phyloP scores from a whole-genome alignment of 768 basidiomycete genomes.

The Macrolepiota fuliginosa region DNA sequence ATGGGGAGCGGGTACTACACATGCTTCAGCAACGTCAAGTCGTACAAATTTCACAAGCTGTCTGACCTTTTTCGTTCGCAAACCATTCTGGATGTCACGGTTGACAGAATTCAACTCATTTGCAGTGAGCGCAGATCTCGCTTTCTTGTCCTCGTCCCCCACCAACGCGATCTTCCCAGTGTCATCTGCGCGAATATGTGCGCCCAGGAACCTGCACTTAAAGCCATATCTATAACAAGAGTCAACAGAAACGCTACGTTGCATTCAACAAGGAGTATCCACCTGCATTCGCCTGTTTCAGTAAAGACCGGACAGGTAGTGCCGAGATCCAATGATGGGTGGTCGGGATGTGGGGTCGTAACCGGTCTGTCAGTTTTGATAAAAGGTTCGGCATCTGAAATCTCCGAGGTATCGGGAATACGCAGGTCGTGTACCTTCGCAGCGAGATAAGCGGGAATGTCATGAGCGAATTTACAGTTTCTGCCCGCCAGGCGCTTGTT shows the following conservation, averaged over 20 bases:
- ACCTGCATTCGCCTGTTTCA: constrained; percentile 73
- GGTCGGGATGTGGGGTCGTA: constrained; percentile 24
- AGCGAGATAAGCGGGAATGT: constrained; percentile 70
- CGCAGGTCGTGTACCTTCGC: constrained; percentile 73
- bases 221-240: constrained; percentile 57
- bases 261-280: constrained; percentile 7
- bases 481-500: constrained; percentile 5
- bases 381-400: constrained; percentile 52
- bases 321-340: constrained; percentile 42
- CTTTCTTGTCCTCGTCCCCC: constrained; percentile 60
- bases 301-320: constrained; percentile 66
- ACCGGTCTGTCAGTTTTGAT: constrained; percentile 28
- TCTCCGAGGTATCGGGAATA: constrained; percentile 44
- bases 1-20: constrained; percentile 15
- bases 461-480: constrained; percentile 82
- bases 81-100: constrained; percentile 52
- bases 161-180: constrained; percentile 42
- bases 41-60: constrained; percentile 11
- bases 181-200: constrained; percentile 56
- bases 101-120: constrained; percentile 71
- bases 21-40: background rate
- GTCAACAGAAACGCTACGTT: background rate
- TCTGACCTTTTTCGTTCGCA: constrained; percentile 69
- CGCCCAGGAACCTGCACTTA: constrained; percentile 88
- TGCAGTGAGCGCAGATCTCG: constrained; percentile 38